A percentile compares a stretch with the other conserved stretches of the same genome.
Conservation (phyloP, 148 eudicot genomes). For the Simmondsia chinensis region DNA sequence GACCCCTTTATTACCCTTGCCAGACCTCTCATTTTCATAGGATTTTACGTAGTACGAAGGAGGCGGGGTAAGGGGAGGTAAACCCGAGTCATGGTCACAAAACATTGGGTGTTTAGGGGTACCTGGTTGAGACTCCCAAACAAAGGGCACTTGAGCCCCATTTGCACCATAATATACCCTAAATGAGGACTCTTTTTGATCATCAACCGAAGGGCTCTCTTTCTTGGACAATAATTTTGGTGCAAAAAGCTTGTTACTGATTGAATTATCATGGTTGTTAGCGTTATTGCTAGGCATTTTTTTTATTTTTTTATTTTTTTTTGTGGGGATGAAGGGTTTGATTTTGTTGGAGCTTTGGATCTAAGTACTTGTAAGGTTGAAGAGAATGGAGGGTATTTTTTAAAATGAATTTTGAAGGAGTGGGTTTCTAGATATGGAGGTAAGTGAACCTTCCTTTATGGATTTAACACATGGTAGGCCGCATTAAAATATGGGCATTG, state of each 20-base stretch:
- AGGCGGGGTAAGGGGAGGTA: conserved; percentile 39
- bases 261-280: background rate
- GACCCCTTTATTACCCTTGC: background rate
- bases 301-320: background rate
- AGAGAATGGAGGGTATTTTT: background rate
- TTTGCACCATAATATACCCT: conserved; percentile 24
- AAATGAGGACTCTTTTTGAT: conserved; percentile 13
- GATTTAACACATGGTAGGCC: conserved; percentile 17
- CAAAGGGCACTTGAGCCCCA: conserved; percentile 29
- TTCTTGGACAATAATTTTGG: conserved; percentile 14
- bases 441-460: conserved; percentile 16
- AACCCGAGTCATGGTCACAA: conserved; percentile 6
- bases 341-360: conserved; percentile 16
- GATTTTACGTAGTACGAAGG: conserved; percentile 12
- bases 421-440: background rate
- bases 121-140: conserved; percentile 45
- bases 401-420: background rate
- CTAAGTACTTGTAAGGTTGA: conserved; percentile 14
- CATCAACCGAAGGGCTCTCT: background rate
- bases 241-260: background rate
- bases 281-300: background rate
- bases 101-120: conserved; percentile 34
- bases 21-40: background rate
- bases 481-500: too few species aligned
- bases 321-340: background rate